Conservation (phyloP, 495 filamentous ascomycete genomes). For the Schizothecium vesticola region DNA sequence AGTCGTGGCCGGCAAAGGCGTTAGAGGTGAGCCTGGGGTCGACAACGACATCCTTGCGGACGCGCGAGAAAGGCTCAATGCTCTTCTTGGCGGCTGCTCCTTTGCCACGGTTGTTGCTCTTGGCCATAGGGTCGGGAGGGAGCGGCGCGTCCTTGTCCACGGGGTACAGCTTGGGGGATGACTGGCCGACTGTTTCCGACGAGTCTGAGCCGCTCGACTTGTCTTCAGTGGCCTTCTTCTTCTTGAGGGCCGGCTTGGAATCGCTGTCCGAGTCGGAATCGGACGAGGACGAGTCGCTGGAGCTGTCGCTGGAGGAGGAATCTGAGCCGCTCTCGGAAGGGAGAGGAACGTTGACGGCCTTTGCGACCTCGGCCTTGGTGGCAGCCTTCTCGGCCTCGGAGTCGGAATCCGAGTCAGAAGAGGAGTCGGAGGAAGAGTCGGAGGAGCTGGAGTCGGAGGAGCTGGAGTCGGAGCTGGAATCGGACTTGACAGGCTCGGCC, state of each 20-base stretch:
- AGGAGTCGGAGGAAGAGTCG: constrained; percentile 25
- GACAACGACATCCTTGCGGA: constrained; percentile 51
- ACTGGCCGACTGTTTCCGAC: constrained; percentile 40
- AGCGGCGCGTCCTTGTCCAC: constrained; percentile 36
- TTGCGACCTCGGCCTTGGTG: constrained; percentile 33
- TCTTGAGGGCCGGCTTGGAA: constrained; percentile 15
- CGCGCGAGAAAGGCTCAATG: constrained; percentile 59
- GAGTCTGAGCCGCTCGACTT: constrained; percentile 28
- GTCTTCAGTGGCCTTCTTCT: constrained; percentile 11
- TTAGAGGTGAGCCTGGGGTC: constrained; percentile 62
- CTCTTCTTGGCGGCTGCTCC: constrained; percentile 44
- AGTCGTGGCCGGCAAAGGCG: constrained; percentile 75
- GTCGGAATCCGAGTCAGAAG: constrained; percentile 34
- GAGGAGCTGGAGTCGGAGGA: constrained; percentile 30
- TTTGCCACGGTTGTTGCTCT: constrained; percentile 43
- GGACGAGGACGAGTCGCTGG: constrained; percentile 24
- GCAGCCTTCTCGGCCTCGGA: constrained; percentile 23
- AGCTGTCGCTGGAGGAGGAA: constrained; percentile 29
- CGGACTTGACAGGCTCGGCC: constrained; percentile 28
- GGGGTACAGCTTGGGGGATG: constrained; percentile 36
- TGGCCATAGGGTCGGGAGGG: constrained; percentile 44
- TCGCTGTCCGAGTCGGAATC: constrained; percentile 34
- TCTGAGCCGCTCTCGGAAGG: constrained; percentile 37
- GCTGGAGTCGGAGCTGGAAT: constrained; percentile 15
- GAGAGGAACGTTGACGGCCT: constrained; percentile 50